These are phyloP conservation scores for Fusarium scirpi DNA, from an alignment of 2,329 filamentous ascomycete genomes.

Conservation along the genomic window DNA sequence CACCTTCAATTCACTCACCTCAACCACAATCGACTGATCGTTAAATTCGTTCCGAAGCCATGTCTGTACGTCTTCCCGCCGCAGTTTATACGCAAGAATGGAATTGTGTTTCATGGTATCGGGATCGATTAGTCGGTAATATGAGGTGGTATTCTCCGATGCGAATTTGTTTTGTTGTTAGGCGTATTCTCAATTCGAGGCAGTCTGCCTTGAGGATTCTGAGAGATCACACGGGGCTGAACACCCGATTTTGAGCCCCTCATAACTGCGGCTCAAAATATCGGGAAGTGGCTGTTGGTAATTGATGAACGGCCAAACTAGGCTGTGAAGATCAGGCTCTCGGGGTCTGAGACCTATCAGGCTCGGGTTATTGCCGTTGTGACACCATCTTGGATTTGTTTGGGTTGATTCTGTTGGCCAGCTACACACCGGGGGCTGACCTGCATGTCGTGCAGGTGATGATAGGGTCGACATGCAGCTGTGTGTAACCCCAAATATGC, in stretches of 20 bases:
- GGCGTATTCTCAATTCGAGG: neutral
- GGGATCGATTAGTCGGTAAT: neutral
- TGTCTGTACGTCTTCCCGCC: neutral
- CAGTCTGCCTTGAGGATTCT: conserved; percentile 6
- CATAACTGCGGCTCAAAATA: conserved; percentile 10
- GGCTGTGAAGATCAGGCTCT: conserved; percentile 1
- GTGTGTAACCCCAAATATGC: neutral
- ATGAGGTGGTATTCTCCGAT: neutral
- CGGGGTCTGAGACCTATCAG: neutral
- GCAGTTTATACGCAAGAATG: conserved; percentile 16
- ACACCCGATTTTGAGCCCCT: conserved; percentile 10
- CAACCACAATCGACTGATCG: conserved; percentile 10
- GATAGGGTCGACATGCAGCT: neutral
- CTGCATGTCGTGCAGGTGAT: conserved; percentile 4
- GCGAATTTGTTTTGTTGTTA: neutral
- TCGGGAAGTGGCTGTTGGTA: neutral
- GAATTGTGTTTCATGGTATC: conserved; percentile 8
- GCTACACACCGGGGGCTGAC: neutral
- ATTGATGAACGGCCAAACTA: neutral
- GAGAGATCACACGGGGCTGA: neutral
- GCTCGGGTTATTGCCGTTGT: neutral
- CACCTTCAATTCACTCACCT: neutral
- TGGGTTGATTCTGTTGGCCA: neutral
- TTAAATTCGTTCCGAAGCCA: conserved; percentile 11
- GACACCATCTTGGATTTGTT: neutral